Evolutionary conservation across 2,329 filamentous ascomycete species (phyloP), one percentile per base, ranked within the genome.

Genomic region (Dothistroma pini): DNA sequence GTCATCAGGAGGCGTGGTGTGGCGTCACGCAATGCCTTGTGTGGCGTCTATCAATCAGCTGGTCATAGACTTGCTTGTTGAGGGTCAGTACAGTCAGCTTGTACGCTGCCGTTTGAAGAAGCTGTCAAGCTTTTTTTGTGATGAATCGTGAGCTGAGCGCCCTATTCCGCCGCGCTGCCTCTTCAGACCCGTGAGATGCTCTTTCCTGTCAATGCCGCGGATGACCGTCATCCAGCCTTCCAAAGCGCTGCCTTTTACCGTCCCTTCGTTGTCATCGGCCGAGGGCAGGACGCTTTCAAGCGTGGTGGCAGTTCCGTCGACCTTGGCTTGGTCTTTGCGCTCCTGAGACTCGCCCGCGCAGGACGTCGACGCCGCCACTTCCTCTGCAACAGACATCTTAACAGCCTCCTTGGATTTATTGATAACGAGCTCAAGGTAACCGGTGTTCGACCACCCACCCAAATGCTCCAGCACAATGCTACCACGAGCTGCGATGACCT

Each of bases 101-200:
- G 55, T 67, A 49, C 68, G 63, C 55, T 69, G 68, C 34, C 66
- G 66, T 70, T 87, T 86, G 75, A 96, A 93, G 78, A 95, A 96
- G 0, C 83, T 83, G 51, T 90, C 86, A 68, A 97, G 83, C 19
- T 84, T 91, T 70, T 83, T 87, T 74, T 96, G 93, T 52, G 82
- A 86, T 11, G 84, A 81, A 72, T 97, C 92, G 71, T 90, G 87
- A 59, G 83, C 82, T 44, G 89, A 83, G 68, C 89, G 95, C 58
- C 91, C 91, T 59, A 96, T 89, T 3, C 92, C 92, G 32, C 91
- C 90, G 25, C 88, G 81, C 9, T 91, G 93, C 75, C 91, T 89
- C 73, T 88, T 93, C 60, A 96, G 78, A 31, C 87, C 86, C 50
- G 79, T 76, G 2, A 96, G 82, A 75, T 97, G 93, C 4, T 85